Evolutionary conservation across 2,329 filamentous ascomycete genomes (phyloP), one percentile per base, ranked within the genome.

Genomic region (Elsinoe australis): DNA sequence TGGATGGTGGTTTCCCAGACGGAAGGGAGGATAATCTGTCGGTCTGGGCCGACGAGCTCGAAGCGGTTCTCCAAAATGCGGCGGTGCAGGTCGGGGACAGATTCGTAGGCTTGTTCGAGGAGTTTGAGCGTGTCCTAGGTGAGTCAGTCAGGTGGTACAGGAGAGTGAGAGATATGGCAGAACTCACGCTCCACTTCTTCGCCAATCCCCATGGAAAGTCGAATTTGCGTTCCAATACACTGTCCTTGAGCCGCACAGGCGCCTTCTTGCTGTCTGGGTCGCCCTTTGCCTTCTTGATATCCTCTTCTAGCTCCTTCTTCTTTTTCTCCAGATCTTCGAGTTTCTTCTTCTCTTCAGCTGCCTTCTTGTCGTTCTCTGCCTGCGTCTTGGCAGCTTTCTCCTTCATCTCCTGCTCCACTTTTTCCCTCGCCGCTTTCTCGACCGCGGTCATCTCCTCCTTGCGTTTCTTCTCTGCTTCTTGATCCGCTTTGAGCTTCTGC

Each of bases 231-330:
- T 87, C 86, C 18, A 48, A 14, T 12, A 95, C 80, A 1, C 88
- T 88, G 62, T 95, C 89, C 67, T 94, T 94, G 70, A 94, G 94
- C 56, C 82, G 83, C 63, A 95, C 86, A 2, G 85, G 86, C 34
- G 80, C 73, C 64, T 87, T 85, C 55, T 73, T 73, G 49, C 73
- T 71, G n/a, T 76, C 72, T 2, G 73, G 69, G 59, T 60, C 68
- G 51, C 57, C 74, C 64, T 55, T 70, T 47, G 67, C 68, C 47
- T 70, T 71, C 38, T 65, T 67, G 2, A 65, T 64, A 52, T 71
- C 71, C 44, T 68, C 69, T 51, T 72, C 70, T 5, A 68, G 64
- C 34, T 68, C 70, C 54, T 69, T 67, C 49, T 71, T 71, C 46
- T 67, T 68, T 57, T 69, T 67, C 48, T 73, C 72, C 7, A 71